phyloP scores from a whole-genome alignment of 2,329 filamentous ascomycete genomes.

The Rutstroemia sydowiana region DNA sequence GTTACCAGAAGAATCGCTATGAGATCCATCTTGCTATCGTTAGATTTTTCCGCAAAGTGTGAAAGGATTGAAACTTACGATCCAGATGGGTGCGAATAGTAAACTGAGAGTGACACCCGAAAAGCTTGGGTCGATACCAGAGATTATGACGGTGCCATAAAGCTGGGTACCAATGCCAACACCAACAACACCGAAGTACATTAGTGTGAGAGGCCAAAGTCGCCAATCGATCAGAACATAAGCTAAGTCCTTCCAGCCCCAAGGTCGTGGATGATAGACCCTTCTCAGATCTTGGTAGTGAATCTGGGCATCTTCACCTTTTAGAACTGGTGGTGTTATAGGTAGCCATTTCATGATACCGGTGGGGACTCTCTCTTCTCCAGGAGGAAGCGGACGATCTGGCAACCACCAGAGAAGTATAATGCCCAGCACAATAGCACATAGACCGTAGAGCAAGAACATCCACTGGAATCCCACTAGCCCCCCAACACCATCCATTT shows the following conservation, averaged over 20 bases:
- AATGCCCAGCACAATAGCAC: conserved; percentile 65
- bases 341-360: conserved; percentile 61
- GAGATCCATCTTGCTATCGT: conserved; percentile 61
- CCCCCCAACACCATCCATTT: conserved; percentile 74
- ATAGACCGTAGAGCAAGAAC: conserved; percentile 80
- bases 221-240: conserved; percentile 77
- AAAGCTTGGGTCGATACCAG: conserved; percentile 65
- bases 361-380: conserved; percentile 39
- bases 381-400: conserved; percentile 70
- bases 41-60: not conserved
- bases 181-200: conserved; percentile 94
- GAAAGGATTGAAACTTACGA: conserved; percentile 46
- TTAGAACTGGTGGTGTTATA: conserved; percentile 60
- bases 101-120: conserved; percentile 71
- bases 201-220: conserved; percentile 75
- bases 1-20: conserved; percentile 81
- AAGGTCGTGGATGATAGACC: conserved; percentile 69
- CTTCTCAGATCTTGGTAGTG: conserved; percentile 78
- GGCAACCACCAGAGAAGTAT: conserved; percentile 83
- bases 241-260: conserved; percentile 64
- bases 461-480: conserved; percentile 85
- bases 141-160: conserved; percentile 82
- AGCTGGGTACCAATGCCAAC: conserved; percentile 86
- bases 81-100: conserved; percentile 86
- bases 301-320: conserved; percentile 67